Conservation (phyloP, 1,284 basidiomycete genomes). For the Earliella scabrosa region DNA sequence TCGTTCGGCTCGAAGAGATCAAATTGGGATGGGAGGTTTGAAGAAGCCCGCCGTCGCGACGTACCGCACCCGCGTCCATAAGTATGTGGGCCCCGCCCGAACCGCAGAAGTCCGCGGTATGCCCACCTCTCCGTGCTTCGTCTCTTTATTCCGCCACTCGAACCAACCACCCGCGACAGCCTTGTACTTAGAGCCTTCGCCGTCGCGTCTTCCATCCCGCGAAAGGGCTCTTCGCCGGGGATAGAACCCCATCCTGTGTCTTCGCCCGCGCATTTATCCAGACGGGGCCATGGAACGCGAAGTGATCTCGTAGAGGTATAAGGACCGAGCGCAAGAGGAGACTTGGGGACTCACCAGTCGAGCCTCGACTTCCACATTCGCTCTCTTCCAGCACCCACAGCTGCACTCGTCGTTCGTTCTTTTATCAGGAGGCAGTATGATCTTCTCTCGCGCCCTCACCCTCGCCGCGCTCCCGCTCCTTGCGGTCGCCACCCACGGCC, state of each 20-base stretch:
- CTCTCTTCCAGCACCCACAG: neutral
- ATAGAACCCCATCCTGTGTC: too few species aligned
- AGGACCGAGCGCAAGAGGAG: neutral
- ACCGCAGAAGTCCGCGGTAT: neutral
- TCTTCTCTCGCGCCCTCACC: slow-evolving; percentile 15
- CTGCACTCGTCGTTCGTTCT: too few species aligned
- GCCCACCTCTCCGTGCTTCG: neutral
- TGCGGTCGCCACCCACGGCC: slow-evolving; percentile 24
- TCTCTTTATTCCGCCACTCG: too few species aligned
- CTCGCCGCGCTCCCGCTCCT: slow-evolving; percentile 21
- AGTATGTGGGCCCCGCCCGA: too few species aligned
- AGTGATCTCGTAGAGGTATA: neutral
- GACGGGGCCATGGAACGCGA: neutral
- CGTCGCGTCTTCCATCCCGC: neutral
- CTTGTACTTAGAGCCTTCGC: neutral
- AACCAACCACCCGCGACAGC: neutral
- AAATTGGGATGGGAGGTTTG: too few species aligned
- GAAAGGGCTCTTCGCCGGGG: too few species aligned
- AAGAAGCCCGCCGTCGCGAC: neutral
- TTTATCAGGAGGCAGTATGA: slow-evolving; percentile 3
- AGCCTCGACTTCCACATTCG: too few species aligned
- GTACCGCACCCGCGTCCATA: neutral
- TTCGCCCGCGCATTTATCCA: neutral
- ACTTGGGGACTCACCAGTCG: neutral
- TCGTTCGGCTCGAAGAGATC: too few species aligned